Evolutionary conservation across 768 basidiomycete genomes (phyloP).

Genomic region (Phanerochaete carnosa): DNA sequence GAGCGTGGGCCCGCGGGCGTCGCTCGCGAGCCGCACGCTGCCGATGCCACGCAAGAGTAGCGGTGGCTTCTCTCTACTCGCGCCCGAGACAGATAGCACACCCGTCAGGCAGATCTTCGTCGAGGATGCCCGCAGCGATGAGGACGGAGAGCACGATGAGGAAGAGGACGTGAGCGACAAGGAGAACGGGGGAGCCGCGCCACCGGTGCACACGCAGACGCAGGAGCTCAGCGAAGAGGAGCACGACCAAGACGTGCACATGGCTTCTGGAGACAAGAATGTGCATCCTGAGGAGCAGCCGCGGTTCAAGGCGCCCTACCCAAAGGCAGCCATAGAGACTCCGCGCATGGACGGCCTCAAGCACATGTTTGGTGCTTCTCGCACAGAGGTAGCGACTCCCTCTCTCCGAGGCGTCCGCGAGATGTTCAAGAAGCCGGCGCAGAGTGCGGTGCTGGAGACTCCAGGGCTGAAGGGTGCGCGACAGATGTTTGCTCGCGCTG

Average conservation of each 20-base stretch:
- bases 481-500: slow-evolving; percentile 24
- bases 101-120: slow-evolving; percentile 3
- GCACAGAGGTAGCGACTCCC: slow-evolving; percentile 17
- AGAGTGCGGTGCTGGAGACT: slow-evolving; percentile 20
- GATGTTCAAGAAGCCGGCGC: slow-evolving; percentile 24
- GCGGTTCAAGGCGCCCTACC: slow-evolving; percentile 1
- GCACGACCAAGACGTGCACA: slow-evolving; percentile 1
- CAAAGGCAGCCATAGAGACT: slow-evolving; percentile 18
- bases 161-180: slow-evolving; percentile 15
- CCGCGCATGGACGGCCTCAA: slow-evolving; percentile 29
- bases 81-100: slow-evolving; percentile 10
- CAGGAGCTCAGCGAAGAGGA: neutral
- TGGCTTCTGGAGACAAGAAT: neutral
- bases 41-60: slow-evolving; percentile 21
- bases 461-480: slow-evolving; percentile 33
- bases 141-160: slow-evolving; percentile 18
- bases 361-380: slow-evolving; percentile 26
- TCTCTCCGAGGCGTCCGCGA: slow-evolving; percentile 29
- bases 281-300: neutral
- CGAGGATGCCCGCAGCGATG: slow-evolving; percentile 11
- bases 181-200: slow-evolving; percentile 1
- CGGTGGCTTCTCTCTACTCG: slow-evolving; percentile 20
- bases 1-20: slow-evolving; percentile 24
- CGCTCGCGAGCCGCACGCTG: slow-evolving; percentile 6
- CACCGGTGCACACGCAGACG: neutral